Evolutionary conservation across 2,329 filamentous ascomycete species (phyloP), one percentile per base, ranked within the genome.

Genomic region (Chaetomium sp.): DNA sequence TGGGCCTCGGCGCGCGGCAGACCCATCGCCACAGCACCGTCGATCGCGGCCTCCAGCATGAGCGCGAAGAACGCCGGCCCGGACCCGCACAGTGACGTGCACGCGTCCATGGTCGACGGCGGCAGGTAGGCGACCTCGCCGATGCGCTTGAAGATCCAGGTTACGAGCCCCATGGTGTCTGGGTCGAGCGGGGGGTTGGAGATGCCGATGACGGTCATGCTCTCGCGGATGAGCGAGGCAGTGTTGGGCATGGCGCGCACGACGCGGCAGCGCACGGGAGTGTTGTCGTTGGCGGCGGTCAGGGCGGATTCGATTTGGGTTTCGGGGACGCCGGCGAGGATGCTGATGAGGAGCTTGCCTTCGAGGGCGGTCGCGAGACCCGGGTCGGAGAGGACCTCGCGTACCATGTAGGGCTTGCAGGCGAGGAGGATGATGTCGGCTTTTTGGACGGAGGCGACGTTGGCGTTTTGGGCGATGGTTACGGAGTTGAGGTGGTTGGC

Each of bases 171-270:
- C 46, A 79, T 74, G 35, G 78, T 77, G 14, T 75, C 71, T 1
- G 76, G 67, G 5, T 79, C 74, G 11, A 89, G 74, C 3, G 84
- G 78, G 7, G 84, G 81, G 7, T 74, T 76, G 6, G 79, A 76
- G 46, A 79, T 83, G 48, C 82, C 84, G 62, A 95, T 86, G 53
- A 94, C 84, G 4, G 86, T 92, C 88, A 94, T 94, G 63, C 82
- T 85, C 71, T 95, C 86, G 47, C 88, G 76, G 56, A 95, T 86
- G 49, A 88, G 79, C 33, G 85, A 85, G 9, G 89, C 89, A 0
- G 88, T 91, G 74, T 95, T 95, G 63, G 89, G 89, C 82, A 95
- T 90, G 53, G 87, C 89, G 36, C 89, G 79, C 4, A 95, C 85
- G 45, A 94, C 78, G 43, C 80, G 76, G 70, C 82, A 87, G 7